Evolutionary conservation across 495 filamentous ascomycete species (phyloP), one percentile per base, ranked within the genome.

Genomic region (Xylaria intraflava): DNA sequence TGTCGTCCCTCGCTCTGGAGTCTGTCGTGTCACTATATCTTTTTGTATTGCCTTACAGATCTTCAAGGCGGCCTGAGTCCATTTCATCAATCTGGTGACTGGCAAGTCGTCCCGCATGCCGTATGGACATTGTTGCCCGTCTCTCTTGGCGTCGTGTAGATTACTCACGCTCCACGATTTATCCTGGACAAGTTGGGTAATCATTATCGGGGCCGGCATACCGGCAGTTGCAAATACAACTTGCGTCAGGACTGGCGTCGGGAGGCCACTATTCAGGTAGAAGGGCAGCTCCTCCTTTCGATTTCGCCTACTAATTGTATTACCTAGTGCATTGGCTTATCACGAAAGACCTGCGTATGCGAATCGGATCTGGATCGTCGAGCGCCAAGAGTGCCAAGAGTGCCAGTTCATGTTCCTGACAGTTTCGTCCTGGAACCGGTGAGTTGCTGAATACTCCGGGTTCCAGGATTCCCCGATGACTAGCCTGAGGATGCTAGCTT

Each of bases 1-100:
- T 58, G 27, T n/a, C 74, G 57, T 55, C 70, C 43, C 10, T 77
- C 70, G n/a, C 6, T 71, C 65, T 8, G 76, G 62, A 2, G 45
- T 62, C 17, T 54, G 65, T 68, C 63, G 42, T 23, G 72, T 71
- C 17, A 68, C 72, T 6, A 54, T 58, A 6, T 71, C 71, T 69
- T 51, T 76, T 72, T 2, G 66, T 50, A 4, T 23, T 6, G 31
- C 3, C 33, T 14, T 40, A 23, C 1, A 31, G 12, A 19, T 29
- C 35, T 23, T 30, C 47, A 31, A 23, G 17, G 70, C 74, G 0
- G 66, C 74, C 1, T 66, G 58, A 33, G 71, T 77, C 4, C 71
- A 71, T 68, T 52, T 75, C 69, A 16, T 57, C 69, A 9, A 47
- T 35, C 17, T 29, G 45, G 1, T 29, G 14, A 35, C 35, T 23